Evolutionary conservation across 2,329 filamentous ascomycete genomes (phyloP).

Genomic region (Gnomoniopsis smithogilvyi): DNA sequence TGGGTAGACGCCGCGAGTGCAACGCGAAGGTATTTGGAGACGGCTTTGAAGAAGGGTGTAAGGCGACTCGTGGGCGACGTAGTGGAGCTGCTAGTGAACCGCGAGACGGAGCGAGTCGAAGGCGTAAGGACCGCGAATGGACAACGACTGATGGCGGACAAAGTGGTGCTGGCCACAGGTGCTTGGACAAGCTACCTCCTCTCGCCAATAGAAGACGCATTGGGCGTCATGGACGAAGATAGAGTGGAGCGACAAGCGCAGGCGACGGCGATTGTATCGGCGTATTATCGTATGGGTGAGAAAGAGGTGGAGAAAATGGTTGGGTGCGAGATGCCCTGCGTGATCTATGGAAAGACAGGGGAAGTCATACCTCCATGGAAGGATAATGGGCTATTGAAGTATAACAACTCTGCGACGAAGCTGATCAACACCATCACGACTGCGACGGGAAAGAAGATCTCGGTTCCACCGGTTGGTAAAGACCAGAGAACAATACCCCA

Average conservation of each 20-base stretch:
- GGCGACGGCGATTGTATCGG: slow-evolving; percentile 8
- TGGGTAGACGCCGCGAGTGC: not conserved
- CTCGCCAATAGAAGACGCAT: slow-evolving; percentile 1
- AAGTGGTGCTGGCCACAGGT: slow-evolving; percentile 4
- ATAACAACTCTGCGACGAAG: not conserved
- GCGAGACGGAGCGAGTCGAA: not conserved
- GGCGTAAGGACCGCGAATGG: not conserved
- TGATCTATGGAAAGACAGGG: slow-evolving; percentile 3
- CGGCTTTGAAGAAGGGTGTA: not conserved
- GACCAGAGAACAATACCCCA: not conserved
- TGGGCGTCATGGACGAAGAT: slow-evolving; percentile 1
- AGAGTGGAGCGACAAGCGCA: slow-evolving; percentile 6
- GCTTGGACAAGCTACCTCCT: slow-evolving; percentile 5
- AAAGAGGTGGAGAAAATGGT: not conserved
- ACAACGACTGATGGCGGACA: not conserved
- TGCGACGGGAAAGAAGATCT: not conserved
- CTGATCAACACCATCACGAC: not conserved
- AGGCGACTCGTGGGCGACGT: not conserved
- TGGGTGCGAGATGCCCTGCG: not conserved
- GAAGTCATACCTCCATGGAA: slow-evolving; percentile 2
- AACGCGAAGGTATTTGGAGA: not conserved
- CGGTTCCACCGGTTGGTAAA: not conserved
- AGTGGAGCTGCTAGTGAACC: not conserved
- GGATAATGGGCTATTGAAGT: slow-evolving; percentile 4
- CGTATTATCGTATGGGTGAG: not conserved